phyloP scores from a whole-genome alignment of 768 basidiomycete species.

The Boletus barrowsii region DNA sequence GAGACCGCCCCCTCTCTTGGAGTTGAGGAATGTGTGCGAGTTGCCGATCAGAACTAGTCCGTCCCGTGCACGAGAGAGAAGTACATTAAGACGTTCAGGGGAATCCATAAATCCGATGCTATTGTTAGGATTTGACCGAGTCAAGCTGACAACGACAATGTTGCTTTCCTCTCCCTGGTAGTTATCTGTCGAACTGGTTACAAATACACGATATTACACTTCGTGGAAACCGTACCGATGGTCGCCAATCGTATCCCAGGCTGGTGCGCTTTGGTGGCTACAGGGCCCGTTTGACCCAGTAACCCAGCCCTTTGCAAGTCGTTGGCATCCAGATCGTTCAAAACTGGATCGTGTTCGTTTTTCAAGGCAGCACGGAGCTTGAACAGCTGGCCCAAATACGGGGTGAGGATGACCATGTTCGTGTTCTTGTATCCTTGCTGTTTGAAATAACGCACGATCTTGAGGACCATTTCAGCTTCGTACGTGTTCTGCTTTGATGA shows the following conservation, averaged over 20 bases:
- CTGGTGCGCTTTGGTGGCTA: conserved; percentile 38
- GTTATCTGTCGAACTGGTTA: conserved; percentile 47
- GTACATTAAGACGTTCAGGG: conserved; percentile 69
- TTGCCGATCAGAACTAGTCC: conserved; percentile 69
- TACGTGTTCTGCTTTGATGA: conserved; percentile 61
- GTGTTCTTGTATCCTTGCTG: conserved; percentile 68
- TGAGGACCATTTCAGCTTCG: conserved; percentile 63
- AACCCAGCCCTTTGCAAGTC: conserved; percentile 62
- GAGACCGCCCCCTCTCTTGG: conserved; percentile 49
- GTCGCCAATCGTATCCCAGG: conserved; percentile 55
- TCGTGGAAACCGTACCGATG: conserved; percentile 45
- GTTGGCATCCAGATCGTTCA: conserved; percentile 60
- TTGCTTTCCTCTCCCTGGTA: conserved; percentile 77
- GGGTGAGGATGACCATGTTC: conserved; percentile 62
- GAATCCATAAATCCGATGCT: conserved; percentile 73
- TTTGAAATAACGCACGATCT: conserved; percentile 61
- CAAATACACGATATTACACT: background rate
- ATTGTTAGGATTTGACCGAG: conserved; percentile 52
- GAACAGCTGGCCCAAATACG: conserved; percentile 64
- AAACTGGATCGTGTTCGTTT: conserved; percentile 50
- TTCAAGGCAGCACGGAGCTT: conserved; percentile 45
- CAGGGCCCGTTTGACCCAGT: conserved; percentile 34
- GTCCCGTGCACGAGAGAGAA: conserved; percentile 66
- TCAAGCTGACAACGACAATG: conserved; percentile 61
- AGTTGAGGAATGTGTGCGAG: conserved; percentile 52